A percentile compares a stretch with the other conserved stretches of the same genome.
These are phyloP conservation scores for Bipolaris cookei DNA, from an alignment of 2,329 filamentous ascomycete genomes.

Conservation along the genomic window DNA sequence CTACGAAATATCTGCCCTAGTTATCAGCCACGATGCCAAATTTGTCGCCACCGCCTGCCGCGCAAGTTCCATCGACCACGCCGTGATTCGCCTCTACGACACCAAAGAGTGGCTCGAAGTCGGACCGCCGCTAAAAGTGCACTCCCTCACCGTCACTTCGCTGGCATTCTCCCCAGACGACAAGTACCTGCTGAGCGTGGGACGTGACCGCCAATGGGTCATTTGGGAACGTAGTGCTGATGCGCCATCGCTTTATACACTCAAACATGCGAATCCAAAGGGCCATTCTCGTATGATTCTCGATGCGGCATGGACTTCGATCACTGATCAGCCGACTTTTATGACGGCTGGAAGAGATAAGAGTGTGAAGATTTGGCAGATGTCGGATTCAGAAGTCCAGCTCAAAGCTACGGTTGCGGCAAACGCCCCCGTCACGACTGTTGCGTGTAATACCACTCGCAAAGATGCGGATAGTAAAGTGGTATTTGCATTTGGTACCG, in stretches of 20 bases:
- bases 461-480: not conserved
- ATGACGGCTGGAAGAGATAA: conserved; percentile 92
- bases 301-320: conserved; percentile 76
- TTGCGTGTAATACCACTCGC: conserved; percentile 26
- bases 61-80: conserved; percentile 90
- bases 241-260: conserved; percentile 56
- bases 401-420: conserved; percentile 35
- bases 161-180: conserved; percentile 81
- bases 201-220: conserved; percentile 89
- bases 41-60: conserved; percentile 91
- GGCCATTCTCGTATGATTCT: conserved; percentile 93
- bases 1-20: conserved; percentile 91
- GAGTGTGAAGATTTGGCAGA: conserved; percentile 68
- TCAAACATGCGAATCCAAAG: conserved; percentile 74
- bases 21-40: conserved; percentile 73
- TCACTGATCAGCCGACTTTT: conserved; percentile 61
- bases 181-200: conserved; percentile 79
- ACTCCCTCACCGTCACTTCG: conserved; percentile 83
- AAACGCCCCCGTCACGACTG: conserved; percentile 39
- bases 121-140: conserved; percentile 79
- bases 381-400: conserved; percentile 31
- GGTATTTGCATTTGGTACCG: conserved; percentile 44
- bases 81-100: conserved; percentile 90
- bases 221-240: conserved; percentile 67
- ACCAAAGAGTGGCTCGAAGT: conserved; percentile 87